Base-by-base conservation (phyloP, 78 protist genomes). In the Emiliania huxleyi region DNA sequence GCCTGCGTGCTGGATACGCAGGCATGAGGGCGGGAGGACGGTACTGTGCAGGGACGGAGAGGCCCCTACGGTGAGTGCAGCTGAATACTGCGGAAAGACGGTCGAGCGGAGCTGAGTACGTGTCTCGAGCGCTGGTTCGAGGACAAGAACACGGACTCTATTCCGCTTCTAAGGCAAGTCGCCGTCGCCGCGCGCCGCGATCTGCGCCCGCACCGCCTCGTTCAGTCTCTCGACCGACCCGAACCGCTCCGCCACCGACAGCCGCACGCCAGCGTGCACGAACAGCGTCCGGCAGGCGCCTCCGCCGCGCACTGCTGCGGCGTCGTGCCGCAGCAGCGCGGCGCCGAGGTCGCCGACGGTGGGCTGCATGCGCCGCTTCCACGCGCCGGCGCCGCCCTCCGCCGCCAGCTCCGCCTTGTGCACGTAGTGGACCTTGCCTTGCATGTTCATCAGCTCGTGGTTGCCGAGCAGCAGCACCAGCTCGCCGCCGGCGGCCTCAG, bases 381-480 rank as follows among this genome's bases (percentile, higher is more conserved):
- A 40, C 18, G 12, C 56, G 69, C 21, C 25, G 19, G 1, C 25
- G 6, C 93, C 93, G 38, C 91, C 91, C 37, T 19, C 0, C 11
- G 52, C 75, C 38, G 5, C 38, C 12, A 62, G 26, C 69, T 71
- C 69, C 6, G 2, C 33, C 33, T 43, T 46, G 44, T 92, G n/a
- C 42, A 81, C 94, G 75, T 69, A 92, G n/a, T 5, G 33, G 23
- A n/a, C 12, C 29, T 2, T 1, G 37, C 90, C 94, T 35, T 42
- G 75, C 84, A 77, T 33, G 84, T 92, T 92, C 77, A 92, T 62
- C 71, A 92, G 42, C 91, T 92, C 94, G 91, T 92, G 94, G 84
- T 92, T 92, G 38, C 94, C 94, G 37, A 92, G 38, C 33, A 92
- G 8, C 37, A 37, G 46, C 38, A 81, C 44, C 19, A 92, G 44